Percentiles rank a stretch among this genome's conserved stretches.
phyloP scores from a whole-genome alignment of 495 filamentous ascomycete species.

The Penicillium herquei region DNA sequence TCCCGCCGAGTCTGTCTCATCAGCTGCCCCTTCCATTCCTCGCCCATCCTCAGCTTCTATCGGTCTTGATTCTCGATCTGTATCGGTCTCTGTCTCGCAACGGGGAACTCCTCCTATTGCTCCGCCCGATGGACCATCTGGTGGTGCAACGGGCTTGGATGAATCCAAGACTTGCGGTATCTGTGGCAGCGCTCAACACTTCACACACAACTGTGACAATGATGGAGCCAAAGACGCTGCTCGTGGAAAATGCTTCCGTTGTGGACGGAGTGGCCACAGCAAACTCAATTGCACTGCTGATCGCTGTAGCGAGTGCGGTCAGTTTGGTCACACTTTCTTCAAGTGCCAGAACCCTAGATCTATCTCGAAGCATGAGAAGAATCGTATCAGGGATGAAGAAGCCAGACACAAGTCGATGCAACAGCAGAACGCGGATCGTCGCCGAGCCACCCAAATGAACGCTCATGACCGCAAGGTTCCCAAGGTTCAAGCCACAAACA shows the following conservation, averaged over 20 bases:
- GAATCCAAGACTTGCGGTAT: constrained; percentile 39
- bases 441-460: constrained; percentile 42
- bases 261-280: constrained; percentile 39
- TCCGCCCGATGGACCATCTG: constrained; percentile 39
- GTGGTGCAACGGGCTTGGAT: constrained; percentile 46
- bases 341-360: constrained; percentile 32
- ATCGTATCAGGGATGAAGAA: constrained; percentile 34
- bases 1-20: constrained; percentile 10
- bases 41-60: constrained; percentile 25
- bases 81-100: constrained; percentile 26
- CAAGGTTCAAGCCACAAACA: constrained; percentile 34
- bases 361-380: constrained; percentile 37
- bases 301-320: constrained; percentile 48
- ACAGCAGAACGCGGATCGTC: constrained; percentile 35
- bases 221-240: constrained; percentile 34
- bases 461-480: constrained; percentile 50
- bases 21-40: constrained; percentile 19
- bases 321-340: constrained; percentile 38
- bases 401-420: constrained; percentile 26
- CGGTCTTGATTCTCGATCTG: constrained; percentile 24
- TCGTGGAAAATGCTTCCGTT: constrained; percentile 44
- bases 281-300: constrained; percentile 36
- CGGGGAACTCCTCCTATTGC: constrained; percentile 25
- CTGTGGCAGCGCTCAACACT: constrained; percentile 50
- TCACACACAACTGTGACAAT: constrained; percentile 50